phyloP scores from a whole-genome alignment of 768 basidiomycete species.

The Lyophyllum atratum region DNA sequence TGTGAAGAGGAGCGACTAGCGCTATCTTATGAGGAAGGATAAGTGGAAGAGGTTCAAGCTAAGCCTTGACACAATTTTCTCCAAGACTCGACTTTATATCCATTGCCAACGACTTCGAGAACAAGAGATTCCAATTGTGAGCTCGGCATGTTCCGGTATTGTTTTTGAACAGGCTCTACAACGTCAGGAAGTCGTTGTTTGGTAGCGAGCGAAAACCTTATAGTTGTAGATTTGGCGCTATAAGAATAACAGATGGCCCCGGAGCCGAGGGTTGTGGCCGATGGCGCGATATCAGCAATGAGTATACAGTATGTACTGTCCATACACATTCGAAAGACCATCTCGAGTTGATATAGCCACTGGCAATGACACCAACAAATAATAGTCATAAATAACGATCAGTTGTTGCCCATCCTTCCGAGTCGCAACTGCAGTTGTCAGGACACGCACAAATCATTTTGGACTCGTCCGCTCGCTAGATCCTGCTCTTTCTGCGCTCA shows the following conservation, averaged over 20 bases:
- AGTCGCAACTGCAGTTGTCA: no score
- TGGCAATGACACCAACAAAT: not conserved
- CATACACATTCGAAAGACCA: no score
- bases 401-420: no score
- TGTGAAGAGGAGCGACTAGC: conserved; percentile 33
- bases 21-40: conserved; percentile 23
- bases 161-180: conserved; percentile 26
- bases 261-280: no score
- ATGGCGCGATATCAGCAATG: no score
- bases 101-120: conserved; percentile 15
- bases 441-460: no score
- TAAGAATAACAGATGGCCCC: no score
- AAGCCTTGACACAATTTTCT: conserved; percentile 2
- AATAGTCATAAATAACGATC: not conserved
- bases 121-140: conserved; percentile 25
- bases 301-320: no score
- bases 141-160: conserved; percentile 38
- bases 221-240: no score
- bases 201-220: not conserved
- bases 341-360: not conserved
- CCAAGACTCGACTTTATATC: conserved; percentile 13
- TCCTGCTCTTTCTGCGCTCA: conserved; percentile 11
- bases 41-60: not conserved
- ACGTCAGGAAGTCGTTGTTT: not conserved
- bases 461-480: no score